These are phyloP conservation scores for Mallotus nudiflorus DNA, from an alignment of 345 rosid species.

Conservation along the genomic window DNA sequence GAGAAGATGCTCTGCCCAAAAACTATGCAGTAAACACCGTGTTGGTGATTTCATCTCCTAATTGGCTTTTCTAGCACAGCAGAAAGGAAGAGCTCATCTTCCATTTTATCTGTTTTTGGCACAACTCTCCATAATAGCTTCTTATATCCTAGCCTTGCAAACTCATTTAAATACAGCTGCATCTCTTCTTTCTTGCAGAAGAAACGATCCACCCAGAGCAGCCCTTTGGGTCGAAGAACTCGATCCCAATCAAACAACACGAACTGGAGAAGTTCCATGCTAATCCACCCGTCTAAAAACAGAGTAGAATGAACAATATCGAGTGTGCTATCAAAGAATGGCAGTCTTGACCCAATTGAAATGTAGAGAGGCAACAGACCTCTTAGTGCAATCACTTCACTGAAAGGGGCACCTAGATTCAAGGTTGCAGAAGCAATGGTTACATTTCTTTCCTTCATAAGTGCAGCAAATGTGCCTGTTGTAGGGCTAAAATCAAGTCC, in stretches of 20 bases:
- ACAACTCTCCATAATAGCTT: slow-evolving; percentile 48
- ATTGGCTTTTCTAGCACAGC: slow-evolving; percentile 58
- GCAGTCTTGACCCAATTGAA: slow-evolving; percentile 52
- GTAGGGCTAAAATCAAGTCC: slow-evolving; percentile 60
- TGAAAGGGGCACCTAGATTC: slow-evolving; percentile 54
- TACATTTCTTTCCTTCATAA: slow-evolving; percentile 51
- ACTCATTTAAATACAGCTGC: slow-evolving; percentile 44
- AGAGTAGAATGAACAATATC: slow-evolving; percentile 50
- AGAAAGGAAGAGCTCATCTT: slow-evolving; percentile 50
- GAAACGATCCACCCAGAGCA: slow-evolving; percentile 60
- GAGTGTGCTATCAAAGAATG: slow-evolving; percentile 58
- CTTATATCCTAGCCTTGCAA: slow-evolving; percentile 42
- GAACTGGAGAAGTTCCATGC: slow-evolving; percentile 45
- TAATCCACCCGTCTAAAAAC: slow-evolving; percentile 56
- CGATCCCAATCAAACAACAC: slow-evolving; percentile 53
- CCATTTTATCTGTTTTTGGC: slow-evolving; percentile 46
- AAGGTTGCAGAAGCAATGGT: slow-evolving; percentile 45
- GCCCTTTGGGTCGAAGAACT: slow-evolving; percentile 45
- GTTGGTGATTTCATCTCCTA: slow-evolving; percentile 19
- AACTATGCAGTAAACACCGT: no score
- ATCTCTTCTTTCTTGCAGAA: slow-evolving; percentile 46
- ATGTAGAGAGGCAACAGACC: slow-evolving; percentile 51
- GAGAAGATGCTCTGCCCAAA: no score
- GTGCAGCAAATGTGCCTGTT: slow-evolving; percentile 55
- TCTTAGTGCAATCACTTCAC: slow-evolving; percentile 52